Conservation (phyloP, 306 rosid species). For the Myrica gale region DNA sequence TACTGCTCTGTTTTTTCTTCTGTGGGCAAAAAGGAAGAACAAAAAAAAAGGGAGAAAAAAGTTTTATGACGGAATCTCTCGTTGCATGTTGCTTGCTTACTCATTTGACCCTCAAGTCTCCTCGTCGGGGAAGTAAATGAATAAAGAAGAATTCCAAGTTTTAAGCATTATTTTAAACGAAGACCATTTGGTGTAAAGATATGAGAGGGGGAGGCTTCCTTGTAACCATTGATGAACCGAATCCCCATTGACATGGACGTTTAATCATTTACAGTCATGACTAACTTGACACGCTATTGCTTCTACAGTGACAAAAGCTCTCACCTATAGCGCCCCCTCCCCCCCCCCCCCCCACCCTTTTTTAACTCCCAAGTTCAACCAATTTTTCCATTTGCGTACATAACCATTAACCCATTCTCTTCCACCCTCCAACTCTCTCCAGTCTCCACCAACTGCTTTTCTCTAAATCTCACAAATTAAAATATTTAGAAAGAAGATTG, state of each 20-base stretch:
- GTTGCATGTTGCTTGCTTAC: no score
- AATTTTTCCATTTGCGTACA: conserved; percentile 23
- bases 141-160: no score
- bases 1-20: no score
- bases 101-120: no score
- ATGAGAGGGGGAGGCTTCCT: not conserved
- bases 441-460: not conserved
- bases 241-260: not conserved
- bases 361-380: not conserved
- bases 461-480: not conserved
- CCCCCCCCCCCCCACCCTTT: no score
- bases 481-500: no score
- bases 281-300: not conserved
- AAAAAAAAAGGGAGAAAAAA: no score
- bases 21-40: no score
- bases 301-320: not conserved
- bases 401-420: conserved; percentile 12
- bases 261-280: not conserved
- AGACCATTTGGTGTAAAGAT: not conserved
- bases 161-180: no score
- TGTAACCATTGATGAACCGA: not conserved
- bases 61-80: no score
- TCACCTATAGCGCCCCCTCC: no score
- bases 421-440: conserved; percentile 15
- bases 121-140: no score